phyloP scores from a whole-genome alignment of 2,329 filamentous ascomycete genomes.

The Fusarium avenaceum region DNA sequence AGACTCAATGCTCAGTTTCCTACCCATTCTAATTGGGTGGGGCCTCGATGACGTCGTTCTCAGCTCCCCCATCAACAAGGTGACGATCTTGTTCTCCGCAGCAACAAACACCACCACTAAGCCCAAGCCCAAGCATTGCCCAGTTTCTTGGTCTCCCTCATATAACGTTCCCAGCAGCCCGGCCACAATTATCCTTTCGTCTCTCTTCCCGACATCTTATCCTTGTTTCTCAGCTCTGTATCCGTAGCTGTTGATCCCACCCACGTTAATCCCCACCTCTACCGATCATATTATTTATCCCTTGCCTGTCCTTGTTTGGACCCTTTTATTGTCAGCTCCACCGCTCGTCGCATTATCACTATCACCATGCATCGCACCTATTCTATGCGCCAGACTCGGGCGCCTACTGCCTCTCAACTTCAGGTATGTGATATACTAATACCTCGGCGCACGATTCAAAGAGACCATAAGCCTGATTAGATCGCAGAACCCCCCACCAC shows the following conservation, averaged over 20 bases:
- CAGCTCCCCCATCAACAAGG: constrained; percentile 40
- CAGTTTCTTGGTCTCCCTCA: constrained; percentile 43
- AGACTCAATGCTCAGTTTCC: constrained; percentile 11
- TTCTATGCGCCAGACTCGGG: constrained; percentile 97
- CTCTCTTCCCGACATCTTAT: constrained; percentile 36
- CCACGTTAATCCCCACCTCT: constrained; percentile 39
- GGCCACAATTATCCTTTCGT: constrained; percentile 33
- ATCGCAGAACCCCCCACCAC: constrained; percentile 90
- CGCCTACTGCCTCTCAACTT: constrained; percentile 88
- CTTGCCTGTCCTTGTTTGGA: constrained; percentile 35
- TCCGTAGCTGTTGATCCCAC: constrained; percentile 35
- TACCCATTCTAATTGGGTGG: constrained; percentile 42
- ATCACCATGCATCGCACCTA: constrained; percentile 94
- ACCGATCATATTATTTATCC: constrained; percentile 31
- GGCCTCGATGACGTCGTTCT: constrained; percentile 48
- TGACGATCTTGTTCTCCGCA: constrained; percentile 51
- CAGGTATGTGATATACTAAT: constrained; percentile 59
- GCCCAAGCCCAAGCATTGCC: constrained; percentile 30
- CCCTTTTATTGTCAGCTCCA: constrained; percentile 42
- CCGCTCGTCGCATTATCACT: constrained; percentile 40
- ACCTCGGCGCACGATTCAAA: neutral
- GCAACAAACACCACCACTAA: constrained; percentile 47
- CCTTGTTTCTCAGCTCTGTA: constrained; percentile 44
- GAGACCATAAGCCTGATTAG: constrained; percentile 21
- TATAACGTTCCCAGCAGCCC: constrained; percentile 49